phyloP scores from a whole-genome alignment of 2,329 filamentous ascomycete genomes.

The Exophiala sp. region DNA sequence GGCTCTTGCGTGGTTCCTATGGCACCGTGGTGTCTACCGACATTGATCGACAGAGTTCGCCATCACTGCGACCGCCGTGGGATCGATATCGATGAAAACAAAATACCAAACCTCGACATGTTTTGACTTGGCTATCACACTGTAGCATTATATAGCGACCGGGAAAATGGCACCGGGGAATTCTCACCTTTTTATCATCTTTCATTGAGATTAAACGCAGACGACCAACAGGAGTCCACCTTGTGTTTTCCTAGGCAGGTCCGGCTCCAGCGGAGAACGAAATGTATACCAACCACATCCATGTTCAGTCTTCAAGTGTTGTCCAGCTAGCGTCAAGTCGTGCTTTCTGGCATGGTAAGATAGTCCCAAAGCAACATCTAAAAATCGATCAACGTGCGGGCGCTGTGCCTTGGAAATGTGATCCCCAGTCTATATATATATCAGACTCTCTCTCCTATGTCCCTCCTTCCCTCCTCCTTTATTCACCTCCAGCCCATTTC shows the following conservation, averaged over 20 bases:
- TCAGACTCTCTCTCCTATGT: too few species aligned
- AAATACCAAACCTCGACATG: constrained; percentile 7
- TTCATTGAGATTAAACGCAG: not conserved
- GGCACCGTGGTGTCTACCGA: not conserved
- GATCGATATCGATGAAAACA: constrained; percentile 12
- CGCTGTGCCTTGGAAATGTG: too few species aligned
- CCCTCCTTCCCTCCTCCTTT: too few species aligned
- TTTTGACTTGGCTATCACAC: constrained; percentile 5
- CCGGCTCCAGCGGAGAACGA: not conserved
- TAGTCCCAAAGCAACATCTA: too few species aligned
- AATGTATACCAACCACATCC: too few species aligned
- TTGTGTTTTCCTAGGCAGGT: not conserved
- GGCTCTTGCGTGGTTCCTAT: not conserved
- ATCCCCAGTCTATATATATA: too few species aligned
- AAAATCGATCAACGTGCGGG: too few species aligned
- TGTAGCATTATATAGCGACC: constrained; percentile 24
- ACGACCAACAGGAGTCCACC: not conserved
- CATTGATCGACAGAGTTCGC: not conserved
- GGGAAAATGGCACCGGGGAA: constrained; percentile 10
- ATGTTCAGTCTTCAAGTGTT: not conserved
- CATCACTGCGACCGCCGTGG: constrained; percentile 1
- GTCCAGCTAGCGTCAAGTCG: not conserved
- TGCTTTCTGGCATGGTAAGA: not conserved
- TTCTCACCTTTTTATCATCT: constrained; percentile 19
- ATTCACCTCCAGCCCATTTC: too few species aligned